These are phyloP conservation scores for Handroanthus guayacan DNA, from an alignment of 257 asterid genomes.

Conservation along the genomic window DNA sequence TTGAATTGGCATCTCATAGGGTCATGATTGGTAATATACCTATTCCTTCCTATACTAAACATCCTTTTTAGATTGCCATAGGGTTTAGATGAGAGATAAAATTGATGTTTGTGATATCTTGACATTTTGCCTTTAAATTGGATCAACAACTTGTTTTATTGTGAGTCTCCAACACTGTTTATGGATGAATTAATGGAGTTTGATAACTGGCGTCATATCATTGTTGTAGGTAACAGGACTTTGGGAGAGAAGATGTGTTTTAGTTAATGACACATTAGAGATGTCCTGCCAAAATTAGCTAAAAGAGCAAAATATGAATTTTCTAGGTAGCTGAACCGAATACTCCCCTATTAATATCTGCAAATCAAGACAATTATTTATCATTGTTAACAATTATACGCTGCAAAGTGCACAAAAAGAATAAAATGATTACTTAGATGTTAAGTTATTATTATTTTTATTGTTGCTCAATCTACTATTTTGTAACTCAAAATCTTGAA, in stretches of 20 bases:
- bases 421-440: neutral
- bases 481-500: neutral
- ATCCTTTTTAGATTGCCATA: neutral
- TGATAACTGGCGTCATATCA: neutral
- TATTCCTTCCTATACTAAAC: neutral
- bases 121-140: neutral
- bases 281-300: neutral
- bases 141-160: slow-evolving; percentile 8
- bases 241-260: neutral
- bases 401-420: too few relatives aligned
- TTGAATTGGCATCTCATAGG: neutral
- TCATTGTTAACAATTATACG: too few relatives aligned
- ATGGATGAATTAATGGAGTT: neutral
- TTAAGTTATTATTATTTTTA: slow-evolving; percentile 1
- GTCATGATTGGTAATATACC: neutral
- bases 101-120: neutral
- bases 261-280: neutral
- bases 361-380: neutral
- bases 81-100: neutral
- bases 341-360: neutral
- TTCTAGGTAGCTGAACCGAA: neutral
- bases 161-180: neutral
- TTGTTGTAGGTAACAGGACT: neutral
- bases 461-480: neutral
- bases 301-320: neutral